Evolutionary conservation across 257 asterid genomes (phyloP).

Genomic region (Solanum piurae): DNA sequence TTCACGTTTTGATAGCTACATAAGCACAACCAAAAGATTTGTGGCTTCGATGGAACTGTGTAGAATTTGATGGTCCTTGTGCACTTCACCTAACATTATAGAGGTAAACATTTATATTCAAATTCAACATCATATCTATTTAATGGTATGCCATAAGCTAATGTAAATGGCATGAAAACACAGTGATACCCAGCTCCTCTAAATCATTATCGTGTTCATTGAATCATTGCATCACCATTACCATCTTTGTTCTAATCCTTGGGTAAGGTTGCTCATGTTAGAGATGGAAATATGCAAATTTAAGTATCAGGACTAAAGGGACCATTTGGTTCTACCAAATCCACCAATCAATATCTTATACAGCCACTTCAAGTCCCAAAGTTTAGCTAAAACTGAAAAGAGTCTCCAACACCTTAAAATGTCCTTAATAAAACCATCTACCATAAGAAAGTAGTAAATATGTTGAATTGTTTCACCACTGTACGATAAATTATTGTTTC

Average conservation of each 20-base stretch:
- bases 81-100: not conserved
- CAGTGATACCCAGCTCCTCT: not conserved
- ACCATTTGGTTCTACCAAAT: not conserved
- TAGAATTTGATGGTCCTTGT: not conserved
- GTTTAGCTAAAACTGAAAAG: not conserved
- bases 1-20: not conserved
- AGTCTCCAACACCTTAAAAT: not conserved
- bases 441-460: not conserved
- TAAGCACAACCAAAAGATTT: not conserved
- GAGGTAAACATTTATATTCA: not conserved
- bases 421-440: not conserved
- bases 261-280: not conserved
- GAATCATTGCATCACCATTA: not conserved
- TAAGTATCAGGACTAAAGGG: not conserved
- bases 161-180: not conserved
- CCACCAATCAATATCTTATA: not conserved
- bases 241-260: not conserved
- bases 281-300: not conserved
- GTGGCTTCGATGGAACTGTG: not conserved
- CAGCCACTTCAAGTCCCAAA: not conserved
- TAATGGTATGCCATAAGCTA: not conserved
- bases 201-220: not conserved
- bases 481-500: not conserved
- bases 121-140: not conserved
- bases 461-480: not conserved